phyloP scores from a whole-genome alignment of 169 alveolate species.

The Plasmodium cynomolgi region DNA sequence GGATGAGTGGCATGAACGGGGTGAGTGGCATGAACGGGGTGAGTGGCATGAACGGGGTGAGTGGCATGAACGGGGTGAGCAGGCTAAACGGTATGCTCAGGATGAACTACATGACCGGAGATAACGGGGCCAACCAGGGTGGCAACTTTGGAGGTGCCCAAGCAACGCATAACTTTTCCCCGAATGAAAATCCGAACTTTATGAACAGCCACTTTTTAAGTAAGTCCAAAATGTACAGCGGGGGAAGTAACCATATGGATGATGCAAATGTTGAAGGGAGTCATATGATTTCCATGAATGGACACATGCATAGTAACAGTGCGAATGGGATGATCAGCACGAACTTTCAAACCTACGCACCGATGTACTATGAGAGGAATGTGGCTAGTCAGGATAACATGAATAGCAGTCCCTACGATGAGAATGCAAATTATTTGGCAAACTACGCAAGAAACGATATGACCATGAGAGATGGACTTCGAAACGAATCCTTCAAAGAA shows the following conservation, averaged over 20 bases:
- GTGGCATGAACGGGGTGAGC: neutral
- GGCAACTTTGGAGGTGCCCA: neutral
- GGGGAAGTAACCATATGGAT: neutral
- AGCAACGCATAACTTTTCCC: neutral
- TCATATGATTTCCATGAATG: neutral
- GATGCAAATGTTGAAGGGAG: neutral
- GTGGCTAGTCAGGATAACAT: neutral
- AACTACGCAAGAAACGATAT: neutral
- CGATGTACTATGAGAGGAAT: neutral
- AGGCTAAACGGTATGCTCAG: neutral
- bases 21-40: neutral
- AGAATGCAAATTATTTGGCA: neutral
- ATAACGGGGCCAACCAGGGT: neutral
- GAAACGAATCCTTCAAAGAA: neutral
- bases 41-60: neutral
- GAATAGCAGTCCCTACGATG: neutral
- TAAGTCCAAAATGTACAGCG: neutral
- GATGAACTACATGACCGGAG: neutral
- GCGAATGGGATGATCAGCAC: neutral
- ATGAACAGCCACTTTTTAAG: neutral
- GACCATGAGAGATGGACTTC: neutral
- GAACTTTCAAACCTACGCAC: neutral
- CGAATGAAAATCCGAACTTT: neutral
- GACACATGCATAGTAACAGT: neutral
- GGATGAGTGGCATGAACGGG: neutral